Percentiles rank a stretch among this genome's conserved stretches.
Conservation (phyloP, 73 alveolate species). For the Tetrahymena malaccensis region DNA sequence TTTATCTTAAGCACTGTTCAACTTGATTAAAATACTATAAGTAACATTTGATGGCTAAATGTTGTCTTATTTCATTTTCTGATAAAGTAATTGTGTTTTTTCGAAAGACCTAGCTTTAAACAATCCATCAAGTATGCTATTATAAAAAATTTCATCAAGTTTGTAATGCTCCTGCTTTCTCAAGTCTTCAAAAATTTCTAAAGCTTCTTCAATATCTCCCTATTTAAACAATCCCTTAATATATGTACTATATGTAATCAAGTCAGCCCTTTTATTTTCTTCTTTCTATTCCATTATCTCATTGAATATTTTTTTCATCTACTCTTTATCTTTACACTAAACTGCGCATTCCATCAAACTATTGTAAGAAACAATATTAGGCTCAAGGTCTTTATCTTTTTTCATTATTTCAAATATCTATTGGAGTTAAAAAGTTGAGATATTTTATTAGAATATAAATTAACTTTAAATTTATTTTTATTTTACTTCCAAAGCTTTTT, state of each 20-base stretch:
- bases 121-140: background rate
- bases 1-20: conserved; percentile 20
- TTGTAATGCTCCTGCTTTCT: background rate
- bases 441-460: background rate
- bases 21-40: background rate
- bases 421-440: background rate
- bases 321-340: background rate
- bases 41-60: background rate
- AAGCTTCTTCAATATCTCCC: background rate
- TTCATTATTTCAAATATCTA: background rate
- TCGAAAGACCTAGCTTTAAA: background rate
- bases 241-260: background rate
- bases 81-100: background rate
- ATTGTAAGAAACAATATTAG: background rate
- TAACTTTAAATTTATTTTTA: background rate
- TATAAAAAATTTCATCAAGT: background rate
- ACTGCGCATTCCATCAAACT: background rate
- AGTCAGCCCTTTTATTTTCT: background rate
- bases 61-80: background rate
- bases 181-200: background rate
- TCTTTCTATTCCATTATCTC: background rate
- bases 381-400: background rate
- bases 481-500: background rate
- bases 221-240: background rate
- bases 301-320: background rate